Evolutionary conservation across 768 basidiomycete genomes (phyloP).

Genomic region (Russula emetica): DNA sequence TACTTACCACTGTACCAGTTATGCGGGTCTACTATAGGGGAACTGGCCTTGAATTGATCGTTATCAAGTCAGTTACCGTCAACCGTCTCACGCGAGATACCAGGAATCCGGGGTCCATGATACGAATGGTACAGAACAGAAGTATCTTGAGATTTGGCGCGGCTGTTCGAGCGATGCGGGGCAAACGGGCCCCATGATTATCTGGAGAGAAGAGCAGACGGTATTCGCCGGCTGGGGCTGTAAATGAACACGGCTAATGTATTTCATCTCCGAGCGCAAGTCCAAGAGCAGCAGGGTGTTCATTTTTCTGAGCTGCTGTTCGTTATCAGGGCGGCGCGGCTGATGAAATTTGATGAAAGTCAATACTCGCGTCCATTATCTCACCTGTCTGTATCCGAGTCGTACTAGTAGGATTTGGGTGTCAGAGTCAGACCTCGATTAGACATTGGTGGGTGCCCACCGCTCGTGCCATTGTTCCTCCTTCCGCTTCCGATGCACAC

Average conservation of each 20-base stretch:
- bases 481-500: neutral
- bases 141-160: neutral
- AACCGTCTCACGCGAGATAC: too few relatives aligned
- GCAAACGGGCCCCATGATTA: neutral
- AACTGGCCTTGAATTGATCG: neutral
- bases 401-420: neutral
- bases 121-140: neutral
- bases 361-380: too few relatives aligned
- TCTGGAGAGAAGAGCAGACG: neutral
- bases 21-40: neutral
- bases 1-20: neutral
- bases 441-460: neutral
- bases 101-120: neutral
- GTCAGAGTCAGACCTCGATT: neutral
- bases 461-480: neutral
- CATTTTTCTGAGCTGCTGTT: neutral
- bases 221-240: neutral
- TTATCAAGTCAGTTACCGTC: neutral
- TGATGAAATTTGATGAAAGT: neutral
- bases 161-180: neutral
- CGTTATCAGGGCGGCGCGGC: neutral
- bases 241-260: neutral
- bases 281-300: neutral
- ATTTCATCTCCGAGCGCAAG: neutral
- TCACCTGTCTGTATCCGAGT: too few relatives aligned